These are phyloP conservation scores for Passalora sequoiae DNA, from an alignment of 2,329 filamentous ascomycete genomes.

Conservation along the genomic window DNA sequence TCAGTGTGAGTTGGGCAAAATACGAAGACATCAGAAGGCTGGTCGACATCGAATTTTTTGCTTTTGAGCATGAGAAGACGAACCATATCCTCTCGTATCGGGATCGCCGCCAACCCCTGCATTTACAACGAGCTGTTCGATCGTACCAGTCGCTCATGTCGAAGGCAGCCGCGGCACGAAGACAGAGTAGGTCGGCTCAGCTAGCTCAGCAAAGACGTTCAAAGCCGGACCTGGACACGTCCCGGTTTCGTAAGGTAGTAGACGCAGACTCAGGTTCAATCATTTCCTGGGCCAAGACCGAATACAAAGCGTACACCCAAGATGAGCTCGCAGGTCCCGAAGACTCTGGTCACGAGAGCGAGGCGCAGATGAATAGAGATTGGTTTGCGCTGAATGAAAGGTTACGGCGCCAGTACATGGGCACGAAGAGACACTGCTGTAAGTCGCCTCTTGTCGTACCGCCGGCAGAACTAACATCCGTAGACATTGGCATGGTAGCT, in stretches of 20 bases:
- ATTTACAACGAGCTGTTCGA: slow-evolving; percentile 26
- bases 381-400: slow-evolving; percentile 34
- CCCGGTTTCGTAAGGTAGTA: slow-evolving; percentile 28
- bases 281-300: slow-evolving; percentile 31
- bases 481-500: slow-evolving; percentile 34
- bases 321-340: slow-evolving; percentile 27
- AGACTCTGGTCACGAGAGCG: slow-evolving; percentile 29
- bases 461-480: background rate
- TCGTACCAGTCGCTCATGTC: slow-evolving; percentile 20
- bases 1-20: slow-evolving; percentile 22
- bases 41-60: slow-evolving; percentile 42
- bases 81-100: slow-evolving; percentile 33
- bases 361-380: slow-evolving; percentile 31
- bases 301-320: slow-evolving; percentile 27
- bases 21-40: slow-evolving; percentile 28
- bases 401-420: slow-evolving; percentile 28
- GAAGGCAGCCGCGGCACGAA: slow-evolving; percentile 8
- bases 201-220: slow-evolving; percentile 6
- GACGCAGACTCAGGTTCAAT: slow-evolving; percentile 26
- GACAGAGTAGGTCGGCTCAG: slow-evolving; percentile 12
- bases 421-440: slow-evolving; percentile 29
- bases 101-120: slow-evolving; percentile 25
- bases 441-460: slow-evolving; percentile 8
- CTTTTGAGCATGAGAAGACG: slow-evolving; percentile 31
- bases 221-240: slow-evolving; percentile 10